Percentiles rank a stretch among this genome's conserved stretches.
phyloP scores from a whole-genome alignment of 345 rosid genomes.

The Acer campestre region DNA sequence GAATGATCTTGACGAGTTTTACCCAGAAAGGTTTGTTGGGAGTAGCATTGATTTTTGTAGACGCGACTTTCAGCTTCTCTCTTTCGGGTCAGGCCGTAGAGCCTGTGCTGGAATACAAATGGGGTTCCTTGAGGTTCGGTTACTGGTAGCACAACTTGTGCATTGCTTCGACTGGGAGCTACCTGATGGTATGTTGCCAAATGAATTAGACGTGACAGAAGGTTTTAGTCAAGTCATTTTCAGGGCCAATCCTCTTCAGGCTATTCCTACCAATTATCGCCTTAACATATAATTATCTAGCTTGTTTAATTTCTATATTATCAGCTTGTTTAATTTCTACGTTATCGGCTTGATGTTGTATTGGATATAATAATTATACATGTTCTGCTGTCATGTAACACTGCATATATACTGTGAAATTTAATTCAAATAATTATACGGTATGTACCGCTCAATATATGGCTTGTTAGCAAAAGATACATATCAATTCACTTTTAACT shows the following conservation, averaged over 20 bases:
- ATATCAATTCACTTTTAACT: no score
- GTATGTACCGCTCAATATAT: no score
- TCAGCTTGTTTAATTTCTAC: neutral
- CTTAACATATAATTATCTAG: neutral
- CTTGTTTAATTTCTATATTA: neutral
- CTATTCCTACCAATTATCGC: conserved; percentile 11
- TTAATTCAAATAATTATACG: no score
- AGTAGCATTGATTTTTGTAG: conserved; percentile 14
- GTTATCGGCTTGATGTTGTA: neutral
- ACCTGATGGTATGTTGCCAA: no score
- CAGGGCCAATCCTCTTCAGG: no score
- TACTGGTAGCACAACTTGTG: conserved; percentile 1
- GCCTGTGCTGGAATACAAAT: conserved; percentile 27
- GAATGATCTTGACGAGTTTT: conserved; percentile 21
- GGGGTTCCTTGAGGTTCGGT: conserved; percentile 19
- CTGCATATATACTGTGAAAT: no score
- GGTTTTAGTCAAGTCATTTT: no score
- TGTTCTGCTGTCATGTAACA: neutral
- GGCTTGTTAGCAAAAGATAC: no score
- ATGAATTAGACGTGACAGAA: no score
- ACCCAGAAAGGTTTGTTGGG: conserved; percentile 25
- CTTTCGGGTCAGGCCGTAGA: conserved; percentile 28
- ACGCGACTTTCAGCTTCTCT: conserved; percentile 24
- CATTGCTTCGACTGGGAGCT: no score
- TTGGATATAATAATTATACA: neutral